Conservation (phyloP, 2,329 filamentous ascomycete genomes). For the Fulvia fulva region DNA sequence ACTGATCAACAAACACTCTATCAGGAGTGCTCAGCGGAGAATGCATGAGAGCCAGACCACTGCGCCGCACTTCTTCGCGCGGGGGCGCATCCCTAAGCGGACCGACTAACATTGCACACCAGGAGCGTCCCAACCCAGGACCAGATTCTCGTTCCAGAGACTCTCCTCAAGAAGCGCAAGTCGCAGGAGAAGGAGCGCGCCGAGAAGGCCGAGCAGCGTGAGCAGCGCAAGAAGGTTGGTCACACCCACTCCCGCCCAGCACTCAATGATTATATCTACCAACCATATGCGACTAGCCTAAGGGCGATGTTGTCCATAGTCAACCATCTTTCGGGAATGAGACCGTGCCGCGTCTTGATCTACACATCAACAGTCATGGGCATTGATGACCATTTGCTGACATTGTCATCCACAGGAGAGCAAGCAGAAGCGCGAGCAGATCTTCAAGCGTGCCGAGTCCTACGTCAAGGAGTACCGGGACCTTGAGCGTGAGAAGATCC, state of each 20-base stretch:
- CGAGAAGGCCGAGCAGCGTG: constrained; percentile 58
- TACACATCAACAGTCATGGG: constrained; percentile 5
- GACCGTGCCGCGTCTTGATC: constrained; percentile 40
- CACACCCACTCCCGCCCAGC: constrained; percentile 16
- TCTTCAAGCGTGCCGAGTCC: constrained; percentile 99
- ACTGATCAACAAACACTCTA: constrained; percentile 57
- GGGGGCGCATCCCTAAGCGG: constrained; percentile 63
- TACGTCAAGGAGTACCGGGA: constrained; percentile 99
- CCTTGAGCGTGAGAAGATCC: constrained; percentile 96
- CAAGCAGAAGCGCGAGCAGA: constrained; percentile 97
- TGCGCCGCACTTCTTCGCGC: constrained; percentile 89
- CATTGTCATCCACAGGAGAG: constrained; percentile 63
- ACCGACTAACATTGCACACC: constrained; percentile 58
- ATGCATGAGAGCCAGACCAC: constrained; percentile 64
- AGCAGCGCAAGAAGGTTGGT: constrained; percentile 80
- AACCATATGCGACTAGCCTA: constrained; percentile 78
- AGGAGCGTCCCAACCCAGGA: constrained; percentile 91
- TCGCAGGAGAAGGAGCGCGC: constrained; percentile 98
- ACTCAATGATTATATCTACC: constrained; percentile 82
- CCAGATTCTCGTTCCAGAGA: constrained; percentile 97
- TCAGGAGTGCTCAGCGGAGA: constrained; percentile 32
- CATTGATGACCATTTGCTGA: constrained; percentile 27
- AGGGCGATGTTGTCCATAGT: constrained; percentile 93
- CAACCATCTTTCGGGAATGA: constrained; percentile 99
- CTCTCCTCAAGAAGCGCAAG: constrained; percentile 99